Conservation (phyloP, 2,329 filamentous ascomycete genomes). For the Trichoderma asperellum region DNA sequence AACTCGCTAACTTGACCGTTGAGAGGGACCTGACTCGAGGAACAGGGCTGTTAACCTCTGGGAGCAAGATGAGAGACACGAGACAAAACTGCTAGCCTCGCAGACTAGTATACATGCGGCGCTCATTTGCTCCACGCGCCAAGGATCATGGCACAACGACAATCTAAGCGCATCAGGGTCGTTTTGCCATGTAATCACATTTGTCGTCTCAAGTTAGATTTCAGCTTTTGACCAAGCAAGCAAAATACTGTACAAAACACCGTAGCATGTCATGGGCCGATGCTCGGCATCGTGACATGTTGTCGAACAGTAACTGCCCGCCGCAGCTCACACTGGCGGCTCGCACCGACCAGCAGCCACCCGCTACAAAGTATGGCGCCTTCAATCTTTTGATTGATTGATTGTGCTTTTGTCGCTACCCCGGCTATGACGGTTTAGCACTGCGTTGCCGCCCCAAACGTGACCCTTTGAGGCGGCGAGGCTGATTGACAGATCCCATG, state of each 20-base stretch:
- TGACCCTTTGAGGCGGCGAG: background rate
- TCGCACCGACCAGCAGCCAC: constrained; percentile 10
- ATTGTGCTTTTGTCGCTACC: background rate
- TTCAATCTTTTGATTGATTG: background rate
- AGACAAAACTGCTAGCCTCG: constrained; percentile 17
- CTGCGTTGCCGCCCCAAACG: background rate
- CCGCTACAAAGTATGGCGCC: constrained; percentile 1
- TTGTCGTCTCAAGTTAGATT: constrained; percentile 6
- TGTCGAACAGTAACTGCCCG: background rate
- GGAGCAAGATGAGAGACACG: background rate
- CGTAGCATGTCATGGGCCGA: background rate
- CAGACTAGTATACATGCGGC: constrained; percentile 1
- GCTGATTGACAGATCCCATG: background rate
- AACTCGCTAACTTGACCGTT: background rate
- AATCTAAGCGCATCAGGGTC: background rate
- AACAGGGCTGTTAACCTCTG: background rate
- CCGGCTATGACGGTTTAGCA: background rate
- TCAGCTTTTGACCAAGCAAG: background rate
- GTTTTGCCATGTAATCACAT: background rate
- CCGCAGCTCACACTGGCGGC: constrained; percentile 1
- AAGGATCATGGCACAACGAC: constrained; percentile 18
- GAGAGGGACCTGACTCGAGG: background rate
- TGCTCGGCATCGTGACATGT: background rate
- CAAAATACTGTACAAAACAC: background rate
- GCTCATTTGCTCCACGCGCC: constrained; percentile 13